phyloP scores from a whole-genome alignment of 2,329 filamentous ascomycete species.

The Domatiomyces catenatus region DNA sequence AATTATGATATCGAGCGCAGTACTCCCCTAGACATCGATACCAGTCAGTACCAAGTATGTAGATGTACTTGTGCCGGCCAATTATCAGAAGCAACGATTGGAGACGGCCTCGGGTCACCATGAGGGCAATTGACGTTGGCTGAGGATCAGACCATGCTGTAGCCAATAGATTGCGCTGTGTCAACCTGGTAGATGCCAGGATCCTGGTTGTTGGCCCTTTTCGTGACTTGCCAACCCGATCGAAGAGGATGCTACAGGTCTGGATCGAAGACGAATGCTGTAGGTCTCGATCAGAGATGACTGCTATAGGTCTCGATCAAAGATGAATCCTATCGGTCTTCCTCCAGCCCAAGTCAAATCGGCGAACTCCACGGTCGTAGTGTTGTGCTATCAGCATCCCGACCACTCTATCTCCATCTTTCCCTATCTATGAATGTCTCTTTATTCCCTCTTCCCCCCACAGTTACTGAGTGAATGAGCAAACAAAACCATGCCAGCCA shows the following conservation, averaged over 20 bases:
- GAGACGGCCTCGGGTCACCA: background rate
- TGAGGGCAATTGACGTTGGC: background rate
- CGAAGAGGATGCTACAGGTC: too few relatives aligned
- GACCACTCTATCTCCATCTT: background rate
- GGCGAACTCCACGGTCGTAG: background rate
- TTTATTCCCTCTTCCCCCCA: too few relatives aligned
- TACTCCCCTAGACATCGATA: background rate
- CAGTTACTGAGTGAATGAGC: background rate
- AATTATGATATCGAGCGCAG: background rate
- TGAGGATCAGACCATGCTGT: too few relatives aligned
- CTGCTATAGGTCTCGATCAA: too few relatives aligned
- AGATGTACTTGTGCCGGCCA: background rate
- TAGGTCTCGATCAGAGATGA: too few relatives aligned
- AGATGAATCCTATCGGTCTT: too few relatives aligned
- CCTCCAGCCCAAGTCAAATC: constrained; percentile 17
- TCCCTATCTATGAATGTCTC: background rate
- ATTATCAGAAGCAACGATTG: background rate
- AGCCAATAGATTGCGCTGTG: too few relatives aligned
- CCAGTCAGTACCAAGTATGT: background rate
- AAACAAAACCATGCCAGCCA: constrained; percentile 7
- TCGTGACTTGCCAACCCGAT: too few relatives aligned
- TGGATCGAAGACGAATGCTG: too few relatives aligned
- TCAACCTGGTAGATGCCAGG: too few relatives aligned
- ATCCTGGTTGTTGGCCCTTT: too few relatives aligned
- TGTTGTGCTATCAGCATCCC: too few relatives aligned